phyloP scores from a whole-genome alignment of 1,284 basidiomycete species.

The Sutorius eximius region DNA sequence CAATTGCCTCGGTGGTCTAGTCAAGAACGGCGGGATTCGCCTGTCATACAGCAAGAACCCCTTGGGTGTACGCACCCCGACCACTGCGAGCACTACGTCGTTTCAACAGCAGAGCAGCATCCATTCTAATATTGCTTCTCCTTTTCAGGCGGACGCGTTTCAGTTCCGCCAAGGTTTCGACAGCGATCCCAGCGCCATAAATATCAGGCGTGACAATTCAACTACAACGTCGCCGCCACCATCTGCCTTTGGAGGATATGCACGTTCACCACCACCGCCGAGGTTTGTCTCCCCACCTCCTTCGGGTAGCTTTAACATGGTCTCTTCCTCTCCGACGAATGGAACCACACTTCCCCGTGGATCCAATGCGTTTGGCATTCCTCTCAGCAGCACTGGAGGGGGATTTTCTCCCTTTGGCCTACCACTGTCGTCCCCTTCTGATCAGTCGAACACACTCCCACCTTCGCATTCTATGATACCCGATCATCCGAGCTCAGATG shows the following conservation, averaged over 20 bases:
- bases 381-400: constrained; percentile 29
- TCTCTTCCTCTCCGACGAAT: constrained; percentile 39
- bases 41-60: constrained; percentile 97
- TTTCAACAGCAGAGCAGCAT: constrained; percentile 50
- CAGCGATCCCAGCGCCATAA: constrained; percentile 32
- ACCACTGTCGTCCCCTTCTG: constrained; percentile 39
- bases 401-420: constrained; percentile 66
- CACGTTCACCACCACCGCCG: constrained; percentile 60
- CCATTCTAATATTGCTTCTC: constrained; percentile 28
- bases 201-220: constrained; percentile 38
- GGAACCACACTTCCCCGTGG: constrained; percentile 32
- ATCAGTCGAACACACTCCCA: constrained; percentile 38
- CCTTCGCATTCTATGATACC: constrained; percentile 58
- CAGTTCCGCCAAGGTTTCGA: constrained; percentile 39
- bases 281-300: constrained; percentile 55
- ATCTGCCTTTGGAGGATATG: constrained; percentile 44
- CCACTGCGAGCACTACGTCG: constrained; percentile 51
- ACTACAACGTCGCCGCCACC: constrained; percentile 45
- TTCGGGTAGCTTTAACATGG: constrained; percentile 38
- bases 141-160: constrained; percentile 40
- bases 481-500: constrained; percentile 52
- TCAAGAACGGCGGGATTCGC: constrained; percentile 93
- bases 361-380: constrained; percentile 34
- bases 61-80: constrained; percentile 79
- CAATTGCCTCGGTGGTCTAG: constrained; percentile 84